Evolutionary conservation across 2,329 filamentous ascomycete genomes (phyloP), one percentile per base, ranked within the genome.

Genomic region (Coleophoma eucalyptorum): DNA sequence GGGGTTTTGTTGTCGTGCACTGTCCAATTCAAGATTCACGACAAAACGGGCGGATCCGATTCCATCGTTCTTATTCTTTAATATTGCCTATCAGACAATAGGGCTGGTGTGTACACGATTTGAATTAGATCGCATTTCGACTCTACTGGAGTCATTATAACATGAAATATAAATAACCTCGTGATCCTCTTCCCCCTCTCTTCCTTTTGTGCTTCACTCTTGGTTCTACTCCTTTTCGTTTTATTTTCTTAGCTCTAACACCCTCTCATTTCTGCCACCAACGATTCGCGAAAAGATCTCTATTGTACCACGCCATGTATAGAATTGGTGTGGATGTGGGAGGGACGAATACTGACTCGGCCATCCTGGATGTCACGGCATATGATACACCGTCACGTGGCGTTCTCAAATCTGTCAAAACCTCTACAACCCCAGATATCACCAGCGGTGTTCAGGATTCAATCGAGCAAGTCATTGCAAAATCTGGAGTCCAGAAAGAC

Each of bases 401-500:
- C 19, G 71, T 77, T 8, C 58, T 74, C 6, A 71, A 72, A 5
- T 73, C 70, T 2, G 65, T 69, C 62, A 77, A 77, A 59, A 67
- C 73, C 1, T 62, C 70, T 0, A 77, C 74, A 0, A 76, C 73
- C 6, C 55, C 65, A 11, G 69, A 77, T 57, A 72, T 76, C 43
- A 76, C 72, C 21, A 68, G 64, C 43, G 75, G 74, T 21, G 75
- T 77, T 35, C 65, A 69, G 49, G 60, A 61, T 5, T 71, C 72
- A 11, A 70, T 77, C 45, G 55, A 63, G 13, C 64, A 68, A n/a
- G 67, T 76, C 0, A 56, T 77, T 2, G 48, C 51, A 2, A 61
- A 62, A 20, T 70, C 71, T 1, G 53, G 58, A 2, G 58, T 72
- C 35, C 66, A 70, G 19, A 65, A 67, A 46, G 56, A 54, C 12